Evolutionary conservation across 352 stramenopile species (phyloP).

Genomic region (Globisporangium canariense): DNA sequence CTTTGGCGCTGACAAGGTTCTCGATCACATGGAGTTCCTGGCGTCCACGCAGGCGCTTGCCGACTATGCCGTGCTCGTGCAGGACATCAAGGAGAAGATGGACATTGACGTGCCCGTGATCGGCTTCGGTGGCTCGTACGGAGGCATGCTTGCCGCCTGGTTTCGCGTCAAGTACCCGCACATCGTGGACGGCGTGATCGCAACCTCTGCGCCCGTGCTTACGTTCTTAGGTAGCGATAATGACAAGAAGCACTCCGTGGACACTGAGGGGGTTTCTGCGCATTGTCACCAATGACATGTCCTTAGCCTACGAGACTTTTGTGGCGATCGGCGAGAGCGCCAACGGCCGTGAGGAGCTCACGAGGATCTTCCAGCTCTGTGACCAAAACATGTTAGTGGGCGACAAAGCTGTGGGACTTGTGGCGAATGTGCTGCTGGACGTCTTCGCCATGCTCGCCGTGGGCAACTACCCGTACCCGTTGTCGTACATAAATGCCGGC

Average conservation of each 20-base stretch:
- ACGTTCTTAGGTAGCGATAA: slow-evolving; percentile 29
- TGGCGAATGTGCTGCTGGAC: slow-evolving; percentile 16
- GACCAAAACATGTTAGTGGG: slow-evolving; percentile 21
- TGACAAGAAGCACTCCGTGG: slow-evolving; percentile 35
- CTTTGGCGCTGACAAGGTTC: slow-evolving; percentile 40
- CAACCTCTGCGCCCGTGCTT: slow-evolving; percentile 59
- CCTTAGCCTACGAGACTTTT: slow-evolving; percentile 20
- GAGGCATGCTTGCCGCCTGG: slow-evolving; percentile 73
- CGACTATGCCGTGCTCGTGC: slow-evolving; percentile 64
- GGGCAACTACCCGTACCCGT: slow-evolving; percentile 49
- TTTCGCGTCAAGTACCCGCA: slow-evolving; percentile 76
- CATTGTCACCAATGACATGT: slow-evolving; percentile 42
- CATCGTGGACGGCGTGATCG: slow-evolving; percentile 61
- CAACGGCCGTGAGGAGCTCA: slow-evolving; percentile 24
- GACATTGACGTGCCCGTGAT: slow-evolving; percentile 49
- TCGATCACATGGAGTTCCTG: slow-evolving; percentile 69
- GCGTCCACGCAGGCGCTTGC: slow-evolving; percentile 83
- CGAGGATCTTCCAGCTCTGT: slow-evolving; percentile 27
- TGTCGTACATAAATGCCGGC: slow-evolving; percentile 49
- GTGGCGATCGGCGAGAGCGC: slow-evolving; percentile 18
- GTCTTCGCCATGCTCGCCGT: slow-evolving; percentile 35
- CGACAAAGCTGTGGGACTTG: slow-evolving; percentile 17
- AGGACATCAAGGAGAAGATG: slow-evolving; percentile 36
- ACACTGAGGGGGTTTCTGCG: slow-evolving; percentile 40
- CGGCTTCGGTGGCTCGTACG: slow-evolving; percentile 76